These are phyloP conservation scores for Eimeria tenella DNA, from an alignment of 169 alveolate genomes.

Conservation along the genomic window DNA sequence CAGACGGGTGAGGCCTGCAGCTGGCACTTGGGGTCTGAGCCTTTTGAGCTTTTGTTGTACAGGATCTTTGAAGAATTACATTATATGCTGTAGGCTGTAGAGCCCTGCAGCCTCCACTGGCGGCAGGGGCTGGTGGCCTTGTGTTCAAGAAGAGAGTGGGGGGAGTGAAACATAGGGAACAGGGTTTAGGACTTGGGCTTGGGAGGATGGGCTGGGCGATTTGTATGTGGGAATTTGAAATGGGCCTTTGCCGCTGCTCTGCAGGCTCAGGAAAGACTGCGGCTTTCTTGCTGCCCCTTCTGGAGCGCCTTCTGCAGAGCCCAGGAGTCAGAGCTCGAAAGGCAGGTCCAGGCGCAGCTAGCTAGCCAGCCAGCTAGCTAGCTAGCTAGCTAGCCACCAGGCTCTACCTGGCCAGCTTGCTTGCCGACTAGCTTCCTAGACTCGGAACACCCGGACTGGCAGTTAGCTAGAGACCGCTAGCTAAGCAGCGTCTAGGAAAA, in stretches of 20 bases:
- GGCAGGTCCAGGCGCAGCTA: constrained; percentile 17
- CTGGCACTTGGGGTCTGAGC: background rate
- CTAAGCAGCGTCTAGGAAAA: no score
- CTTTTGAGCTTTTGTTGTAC: background rate
- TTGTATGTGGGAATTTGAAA: background rate
- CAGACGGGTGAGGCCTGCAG: constrained; percentile 88
- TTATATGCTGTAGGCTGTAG: no score
- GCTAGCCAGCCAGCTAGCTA: no score
- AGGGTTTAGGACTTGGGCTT: no score
- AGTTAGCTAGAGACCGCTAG: no score
- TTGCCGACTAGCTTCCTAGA: background rate
- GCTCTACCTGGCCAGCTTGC: background rate
- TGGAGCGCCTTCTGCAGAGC: constrained; percentile 89
- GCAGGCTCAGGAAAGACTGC: constrained; percentile 93
- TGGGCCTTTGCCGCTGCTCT: background rate
- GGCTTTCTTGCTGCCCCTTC: constrained; percentile 92
- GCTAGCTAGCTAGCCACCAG: no score
- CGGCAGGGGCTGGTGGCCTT: no score
- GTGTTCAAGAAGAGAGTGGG: no score
- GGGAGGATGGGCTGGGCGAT: background rate
- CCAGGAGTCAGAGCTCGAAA: constrained; percentile 85
- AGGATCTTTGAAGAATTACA: background rate
- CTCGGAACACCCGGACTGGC: no score
- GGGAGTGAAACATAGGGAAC: no score
- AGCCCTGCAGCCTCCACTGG: no score